Base-by-base conservation (phyloP, 139 green algal genomes). In the Picochlorum costavermella region DNA sequence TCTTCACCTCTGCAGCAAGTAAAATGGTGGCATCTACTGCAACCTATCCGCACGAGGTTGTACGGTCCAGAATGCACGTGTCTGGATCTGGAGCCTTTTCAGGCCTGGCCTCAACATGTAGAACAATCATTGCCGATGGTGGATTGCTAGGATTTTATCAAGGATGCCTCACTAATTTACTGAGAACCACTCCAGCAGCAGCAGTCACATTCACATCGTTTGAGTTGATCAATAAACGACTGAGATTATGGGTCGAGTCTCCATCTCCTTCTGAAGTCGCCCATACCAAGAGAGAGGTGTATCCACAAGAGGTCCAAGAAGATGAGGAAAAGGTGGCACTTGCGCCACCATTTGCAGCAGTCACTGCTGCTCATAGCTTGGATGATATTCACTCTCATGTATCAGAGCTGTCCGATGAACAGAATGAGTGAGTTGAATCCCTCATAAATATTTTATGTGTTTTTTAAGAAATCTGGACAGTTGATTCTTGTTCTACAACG, bases 41-140 rank as follows among this genome's bases (percentile, higher is more conserved):
- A 14, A 99, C 94, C 0, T 99, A 99, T 73, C 94, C 94, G 0
- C 94, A 98, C 67, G 94, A 98, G 82, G 92, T 97, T 25, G 75
- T 97, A 14, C 78, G 91, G 14, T 93, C 89, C 3, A 78, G 88
- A 58, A 95, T 97, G 87, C 91, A 97, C 61, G 79, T 96, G 33
- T 65, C 62, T 16, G 89, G 91, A 53, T 81, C 75, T 45, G 88
- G 86, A 2, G 82, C 88, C 1, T 82, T 91, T 60, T 61, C 62
- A 2, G 90, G 84, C 3, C 68, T 94, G 6, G 9, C 57, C 6
- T 51, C 70, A 13, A 81, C 72, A 23, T 84, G 69, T 58, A 43
- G 59, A 25, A 40, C 81, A 69, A 78, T 86, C 40, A 29, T 71
- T 12, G n/a, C 40, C 10, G 80, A 88, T 37, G 85, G 86, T 26